Conservation (phyloP, 805 yeast species). For the Sugiyamaella marilandica region DNA sequence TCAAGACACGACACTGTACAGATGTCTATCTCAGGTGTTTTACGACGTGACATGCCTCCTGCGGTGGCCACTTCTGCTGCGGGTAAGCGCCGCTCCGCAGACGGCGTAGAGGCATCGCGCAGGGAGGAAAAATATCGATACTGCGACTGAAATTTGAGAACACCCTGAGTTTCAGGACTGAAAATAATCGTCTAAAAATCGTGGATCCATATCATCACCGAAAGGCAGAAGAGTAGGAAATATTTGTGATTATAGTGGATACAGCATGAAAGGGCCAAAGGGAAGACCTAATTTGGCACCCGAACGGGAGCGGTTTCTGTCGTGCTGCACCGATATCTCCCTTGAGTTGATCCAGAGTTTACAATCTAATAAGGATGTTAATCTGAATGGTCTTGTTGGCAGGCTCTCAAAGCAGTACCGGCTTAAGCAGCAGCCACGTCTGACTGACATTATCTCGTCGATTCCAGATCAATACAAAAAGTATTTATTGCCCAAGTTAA, state of each 20-base stretch:
- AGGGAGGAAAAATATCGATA: no score
- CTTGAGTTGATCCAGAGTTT: slow-evolving; percentile 76
- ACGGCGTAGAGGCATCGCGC: background rate
- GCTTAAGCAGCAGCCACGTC: slow-evolving; percentile 84
- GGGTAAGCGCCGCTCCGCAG: background rate
- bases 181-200: no score
- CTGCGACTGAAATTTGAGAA: no score
- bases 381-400: slow-evolving; percentile 83
- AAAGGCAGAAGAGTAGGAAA: no score
- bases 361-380: slow-evolving; percentile 70
- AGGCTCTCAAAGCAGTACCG: slow-evolving; percentile 85
- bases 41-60: background rate
- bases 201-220: no score
- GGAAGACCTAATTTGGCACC: slow-evolving; percentile 68
- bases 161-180: no score
- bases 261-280: slow-evolving; percentile 22
- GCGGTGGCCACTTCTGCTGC: background rate
- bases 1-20: background rate
- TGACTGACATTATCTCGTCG: slow-evolving; percentile 90
- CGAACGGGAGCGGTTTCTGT: slow-evolving; percentile 87
- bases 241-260: no score
- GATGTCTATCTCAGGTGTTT: background rate
- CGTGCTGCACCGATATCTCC: slow-evolving; percentile 89
- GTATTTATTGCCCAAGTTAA: slow-evolving; percentile 82
- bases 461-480: slow-evolving; percentile 95